A percentile compares a stretch with the other conserved stretches of the same genome.
Evolutionary conservation across 139 green algal genomes (phyloP).

Genomic region (Diplosphaera chodatii): DNA sequence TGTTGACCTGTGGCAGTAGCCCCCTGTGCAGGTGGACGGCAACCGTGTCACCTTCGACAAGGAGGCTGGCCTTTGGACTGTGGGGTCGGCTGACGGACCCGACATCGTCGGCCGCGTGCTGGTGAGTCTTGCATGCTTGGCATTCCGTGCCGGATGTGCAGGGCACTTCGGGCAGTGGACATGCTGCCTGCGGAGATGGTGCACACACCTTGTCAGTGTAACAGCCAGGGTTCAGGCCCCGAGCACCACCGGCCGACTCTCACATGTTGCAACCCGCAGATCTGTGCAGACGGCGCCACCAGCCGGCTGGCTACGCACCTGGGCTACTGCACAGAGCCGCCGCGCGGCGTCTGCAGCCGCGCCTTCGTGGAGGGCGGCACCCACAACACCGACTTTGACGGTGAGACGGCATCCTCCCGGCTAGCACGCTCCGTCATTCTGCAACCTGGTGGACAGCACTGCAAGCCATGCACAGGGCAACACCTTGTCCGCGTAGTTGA

Average conservation of each 20-base stretch:
- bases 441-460: no score
- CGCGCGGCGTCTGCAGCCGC: conserved; percentile 72
- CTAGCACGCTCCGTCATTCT: no score
- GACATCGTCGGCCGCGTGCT: neutral
- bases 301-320: conserved; percentile 79
- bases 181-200: no score
- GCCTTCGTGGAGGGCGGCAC: conserved; percentile 78
- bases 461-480: no score
- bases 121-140: neutral
- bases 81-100: conserved; percentile 36
- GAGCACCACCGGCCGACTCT: no score
- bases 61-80: conserved; percentile 69
- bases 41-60: conserved; percentile 60
- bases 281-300: conserved; percentile 84
- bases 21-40: conserved; percentile 15
- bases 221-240: no score
- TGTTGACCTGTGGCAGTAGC: no score
- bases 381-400: conserved; percentile 90
- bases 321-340: conserved; percentile 81
- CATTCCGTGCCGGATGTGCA: neutral
- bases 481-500: no score
- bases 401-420: conserved; percentile 27
- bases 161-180: no score
- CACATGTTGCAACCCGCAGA: no score
- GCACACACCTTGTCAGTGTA: no score